Base-by-base conservation (phyloP, 2,329 filamentous ascomycete species). In the Fulvia fulva region DNA sequence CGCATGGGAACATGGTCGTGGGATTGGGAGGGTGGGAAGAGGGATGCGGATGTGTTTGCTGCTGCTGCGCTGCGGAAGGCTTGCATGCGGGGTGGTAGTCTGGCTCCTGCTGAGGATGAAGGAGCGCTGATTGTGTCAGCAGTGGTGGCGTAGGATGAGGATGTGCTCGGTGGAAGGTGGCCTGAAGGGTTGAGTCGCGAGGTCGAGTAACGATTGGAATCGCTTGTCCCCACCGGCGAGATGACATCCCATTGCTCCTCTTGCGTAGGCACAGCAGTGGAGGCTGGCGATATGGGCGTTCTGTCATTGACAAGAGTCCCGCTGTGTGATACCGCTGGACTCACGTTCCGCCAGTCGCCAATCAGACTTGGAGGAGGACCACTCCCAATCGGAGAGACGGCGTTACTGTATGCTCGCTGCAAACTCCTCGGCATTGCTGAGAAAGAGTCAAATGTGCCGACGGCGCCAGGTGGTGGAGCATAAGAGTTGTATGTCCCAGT, bases 361-460 rank as follows among this genome's bases (percentile, higher is more conserved):
- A 65, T 67, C 21, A 67, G 28, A 22, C 56, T 57, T 22, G 70
- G 65, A 9, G 67, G 32, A 19, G 65, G 61, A 1, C 57, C 58
- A 22, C 52, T 43, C 21, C 61, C 63, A 8, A 66, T 52, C 2
- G 63, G 63, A 26, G 65, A 65, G 8, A 66, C 61, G 19, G 66
- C 67, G 37, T 71, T 70, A 45, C 66, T 68, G 49, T 70, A 73
- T n/a, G 69, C 70, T 45, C 69, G 58, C 37, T 68, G 66, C 47
- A 72, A 51, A 44, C 63, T 60, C 16, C 70, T 58, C 11, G 71
- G 70, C 58, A 70, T 61, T 16, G 60, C 56, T 12, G 57, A 45
- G 32, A 60, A 55, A 5, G 63, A 61, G 9, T 61, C 62, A 21
- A 62, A 62, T 0, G 62, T 60, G 19, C 59, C 60, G 19, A 41